Evolutionary conservation across 139 green algal genomes (phyloP).

Genomic region (Picochlorum sp.): DNA sequence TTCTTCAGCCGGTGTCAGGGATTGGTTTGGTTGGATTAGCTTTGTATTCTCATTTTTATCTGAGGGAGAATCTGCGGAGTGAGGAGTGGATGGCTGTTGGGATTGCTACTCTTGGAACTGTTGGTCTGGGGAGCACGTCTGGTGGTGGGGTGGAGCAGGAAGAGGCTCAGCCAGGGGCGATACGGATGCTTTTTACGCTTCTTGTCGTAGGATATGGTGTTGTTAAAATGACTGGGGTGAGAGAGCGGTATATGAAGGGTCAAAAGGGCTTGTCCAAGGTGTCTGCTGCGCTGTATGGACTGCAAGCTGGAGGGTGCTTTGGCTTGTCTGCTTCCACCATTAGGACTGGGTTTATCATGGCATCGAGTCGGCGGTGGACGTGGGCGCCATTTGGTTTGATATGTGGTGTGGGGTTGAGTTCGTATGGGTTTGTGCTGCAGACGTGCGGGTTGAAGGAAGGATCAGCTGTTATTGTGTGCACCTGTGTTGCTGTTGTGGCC

Average conservation of each 20-base stretch:
- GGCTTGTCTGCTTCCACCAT: constrained; percentile 62
- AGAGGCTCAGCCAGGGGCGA: constrained; percentile 1
- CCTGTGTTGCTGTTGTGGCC: constrained; percentile 60
- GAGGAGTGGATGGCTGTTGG: constrained; percentile 56
- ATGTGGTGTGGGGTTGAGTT: constrained; percentile 44
- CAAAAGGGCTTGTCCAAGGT: constrained; percentile 12
- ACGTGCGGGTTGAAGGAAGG: constrained; percentile 78
- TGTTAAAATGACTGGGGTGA: constrained; percentile 9
- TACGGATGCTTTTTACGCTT: constrained; percentile 28
- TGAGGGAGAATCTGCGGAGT: constrained; percentile 51
- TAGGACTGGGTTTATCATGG: constrained; percentile 64
- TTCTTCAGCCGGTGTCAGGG: constrained; percentile 80
- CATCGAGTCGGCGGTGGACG: constrained; percentile 22
- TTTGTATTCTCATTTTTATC: constrained; percentile 79
- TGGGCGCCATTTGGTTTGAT: constrained; percentile 55
- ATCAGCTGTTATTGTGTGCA: constrained; percentile 68
- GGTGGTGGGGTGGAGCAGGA: background rate
- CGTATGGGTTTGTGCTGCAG: constrained; percentile 66
- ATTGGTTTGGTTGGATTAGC: constrained; percentile 72
- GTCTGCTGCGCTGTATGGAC: constrained; percentile 13
- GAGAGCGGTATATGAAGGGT: constrained; percentile 3
- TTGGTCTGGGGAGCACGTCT: constrained; percentile 40
- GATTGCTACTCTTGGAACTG: constrained; percentile 41
- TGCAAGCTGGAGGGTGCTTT: constrained; percentile 77
- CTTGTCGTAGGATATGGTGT: constrained; percentile 8